Evolutionary conservation across 108 stramenopile genomes (phyloP).

Genomic region (Pseudonitzschia pungens): DNA sequence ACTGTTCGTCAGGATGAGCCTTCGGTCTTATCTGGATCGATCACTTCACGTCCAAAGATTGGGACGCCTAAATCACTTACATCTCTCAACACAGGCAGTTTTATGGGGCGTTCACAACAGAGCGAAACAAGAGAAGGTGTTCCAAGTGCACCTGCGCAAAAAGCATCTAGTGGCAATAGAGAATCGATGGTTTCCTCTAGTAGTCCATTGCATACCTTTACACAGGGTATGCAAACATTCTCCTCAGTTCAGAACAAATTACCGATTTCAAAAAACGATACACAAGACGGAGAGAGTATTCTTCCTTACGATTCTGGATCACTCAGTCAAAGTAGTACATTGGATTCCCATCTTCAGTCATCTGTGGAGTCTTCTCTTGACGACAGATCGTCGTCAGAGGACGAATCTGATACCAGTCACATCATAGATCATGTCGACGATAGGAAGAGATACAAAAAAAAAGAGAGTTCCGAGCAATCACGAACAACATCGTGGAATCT

Average conservation of each 20-base stretch:
- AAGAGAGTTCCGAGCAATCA: background rate
- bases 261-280: background rate
- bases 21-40: constrained; percentile 27
- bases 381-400: background rate
- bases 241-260: background rate
- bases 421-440: background rate
- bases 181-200: background rate
- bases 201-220: background rate
- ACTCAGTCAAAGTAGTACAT: constrained; percentile 5
- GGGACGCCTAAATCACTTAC: background rate
- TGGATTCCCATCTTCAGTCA: constrained; percentile 14
- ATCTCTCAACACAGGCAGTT: background rate
- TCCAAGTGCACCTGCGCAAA: background rate
- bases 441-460: background rate
- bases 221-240: background rate
- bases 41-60: constrained; percentile 15
- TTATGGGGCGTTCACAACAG: background rate
- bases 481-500: background rate
- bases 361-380: constrained; percentile 13
- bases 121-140: background rate
- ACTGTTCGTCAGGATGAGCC: constrained; percentile 28
- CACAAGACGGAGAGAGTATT: background rate
- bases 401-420: background rate
- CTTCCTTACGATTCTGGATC: background rate
- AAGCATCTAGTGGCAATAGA: background rate